Percentiles rank a stretch among this genome's conserved stretches.
These are phyloP conservation scores for Alternaria gaisen DNA, from an alignment of 2,329 filamentous ascomycete species.

Conservation along the genomic window DNA sequence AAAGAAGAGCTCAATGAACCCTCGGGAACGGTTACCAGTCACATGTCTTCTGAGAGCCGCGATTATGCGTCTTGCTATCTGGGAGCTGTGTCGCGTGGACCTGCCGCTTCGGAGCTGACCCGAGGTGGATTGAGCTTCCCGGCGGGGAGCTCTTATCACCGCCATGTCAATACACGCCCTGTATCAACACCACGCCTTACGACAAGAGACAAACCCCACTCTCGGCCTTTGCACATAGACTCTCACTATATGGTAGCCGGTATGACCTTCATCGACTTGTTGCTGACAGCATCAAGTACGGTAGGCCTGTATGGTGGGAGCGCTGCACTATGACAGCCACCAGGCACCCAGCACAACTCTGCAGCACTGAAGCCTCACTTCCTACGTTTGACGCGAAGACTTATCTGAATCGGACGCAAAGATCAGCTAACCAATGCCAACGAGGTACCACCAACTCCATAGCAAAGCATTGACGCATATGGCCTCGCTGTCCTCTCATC, in stretches of 20 bases:
- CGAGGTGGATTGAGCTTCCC: conserved; percentile 6
- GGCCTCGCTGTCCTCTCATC: conserved; percentile 34
- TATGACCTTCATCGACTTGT: neutral
- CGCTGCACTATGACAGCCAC: neutral
- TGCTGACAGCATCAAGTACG: neutral
- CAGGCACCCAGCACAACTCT: neutral
- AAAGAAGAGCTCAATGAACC: neutral
- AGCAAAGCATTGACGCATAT: conserved; percentile 29
- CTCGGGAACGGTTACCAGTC: conserved; percentile 21
- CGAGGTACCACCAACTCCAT: conserved; percentile 8
- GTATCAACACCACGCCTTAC: conserved; percentile 1
- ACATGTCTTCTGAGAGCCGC: conserved; percentile 21
- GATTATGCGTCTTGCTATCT: conserved; percentile 18
- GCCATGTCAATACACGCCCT: neutral
- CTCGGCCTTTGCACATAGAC: neutral
- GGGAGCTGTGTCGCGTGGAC: conserved; percentile 17
- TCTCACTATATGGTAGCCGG: neutral
- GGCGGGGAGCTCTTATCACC: conserved; percentile 16
- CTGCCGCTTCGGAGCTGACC: conserved; percentile 15
- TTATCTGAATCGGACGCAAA: neutral
- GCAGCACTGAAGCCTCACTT: neutral
- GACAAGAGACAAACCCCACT: neutral
- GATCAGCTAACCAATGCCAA: conserved; percentile 12
- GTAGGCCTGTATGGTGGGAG: neutral
- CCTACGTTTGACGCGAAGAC: neutral